A percentile compares a stretch with the other conserved stretches of the same genome.
Conservation (phyloP, 1,139 yeast genomes). For the Meyerozyma elateridarum region DNA sequence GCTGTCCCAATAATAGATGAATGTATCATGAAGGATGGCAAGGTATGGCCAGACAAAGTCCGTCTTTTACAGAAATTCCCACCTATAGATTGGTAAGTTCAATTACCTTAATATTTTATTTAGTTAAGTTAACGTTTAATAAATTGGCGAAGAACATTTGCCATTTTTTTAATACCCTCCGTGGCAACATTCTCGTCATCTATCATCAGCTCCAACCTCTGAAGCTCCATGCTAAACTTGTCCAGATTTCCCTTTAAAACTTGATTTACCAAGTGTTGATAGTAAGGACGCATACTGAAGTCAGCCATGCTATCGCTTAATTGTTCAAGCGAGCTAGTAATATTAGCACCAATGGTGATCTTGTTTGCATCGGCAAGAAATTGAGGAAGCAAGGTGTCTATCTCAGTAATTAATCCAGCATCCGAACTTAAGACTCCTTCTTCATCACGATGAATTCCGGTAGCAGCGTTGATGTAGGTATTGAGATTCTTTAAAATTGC, state of each 20-base stretch:
- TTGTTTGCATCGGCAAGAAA: slow-evolving; percentile 11
- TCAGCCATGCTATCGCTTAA: slow-evolving; percentile 15
- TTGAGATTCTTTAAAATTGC: slow-evolving; percentile 42
- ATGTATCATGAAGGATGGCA: slow-evolving; percentile 58
- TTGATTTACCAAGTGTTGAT: slow-evolving; percentile 48
- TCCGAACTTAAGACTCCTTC: slow-evolving; percentile 43
- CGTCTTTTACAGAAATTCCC: slow-evolving; percentile 55
- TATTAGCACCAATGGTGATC: slow-evolving; percentile 4
- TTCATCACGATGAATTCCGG: slow-evolving; percentile 48
- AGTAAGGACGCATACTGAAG: slow-evolving; percentile 28
- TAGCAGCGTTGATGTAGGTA: slow-evolving; percentile 43
- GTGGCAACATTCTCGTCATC: slow-evolving; percentile 19
- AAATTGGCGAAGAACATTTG: neutral
- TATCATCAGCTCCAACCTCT: slow-evolving; percentile 47
- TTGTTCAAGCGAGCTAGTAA: slow-evolving; percentile 10
- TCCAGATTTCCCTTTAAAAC: slow-evolving; percentile 42
- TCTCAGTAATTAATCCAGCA: slow-evolving; percentile 52
- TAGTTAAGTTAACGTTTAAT: neutral
- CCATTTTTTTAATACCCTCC: neutral
- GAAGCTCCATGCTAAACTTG: slow-evolving; percentile 47
- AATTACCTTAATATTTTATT: neutral
- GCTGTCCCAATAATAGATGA: slow-evolving; percentile 71
- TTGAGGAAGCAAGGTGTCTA: slow-evolving; percentile 33
- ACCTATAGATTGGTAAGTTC: slow-evolving; percentile 49
- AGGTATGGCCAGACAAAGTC: slow-evolving; percentile 68